phyloP scores from a whole-genome alignment of 2,329 filamentous ascomycete species.

The Fonsecaea nubica region DNA sequence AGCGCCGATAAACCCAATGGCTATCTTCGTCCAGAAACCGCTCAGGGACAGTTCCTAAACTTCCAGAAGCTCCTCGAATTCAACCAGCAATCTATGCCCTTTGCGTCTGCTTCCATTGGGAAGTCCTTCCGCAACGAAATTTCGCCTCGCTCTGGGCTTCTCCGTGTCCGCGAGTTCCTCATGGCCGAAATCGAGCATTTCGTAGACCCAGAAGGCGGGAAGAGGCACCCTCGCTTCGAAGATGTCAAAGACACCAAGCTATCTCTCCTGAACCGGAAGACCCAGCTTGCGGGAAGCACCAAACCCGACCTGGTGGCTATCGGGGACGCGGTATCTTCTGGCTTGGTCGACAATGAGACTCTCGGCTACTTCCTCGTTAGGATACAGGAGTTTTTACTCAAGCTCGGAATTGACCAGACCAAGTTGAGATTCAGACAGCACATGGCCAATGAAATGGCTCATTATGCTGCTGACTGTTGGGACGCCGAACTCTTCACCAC shows the following conservation, averaged over 20 bases:
- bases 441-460: conserved; percentile 88
- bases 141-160: conserved; percentile 85
- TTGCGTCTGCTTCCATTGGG: conserved; percentile 95
- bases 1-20: conserved; percentile 79
- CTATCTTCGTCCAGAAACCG: conserved; percentile 91
- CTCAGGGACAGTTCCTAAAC: conserved; percentile 97
- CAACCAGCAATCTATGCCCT: conserved; percentile 94
- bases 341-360: conserved; percentile 94
- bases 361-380: conserved; percentile 96
- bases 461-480: conserved; percentile 98
- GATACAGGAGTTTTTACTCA: conserved; percentile 87
- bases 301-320: conserved; percentile 74
- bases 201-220: conserved; percentile 91
- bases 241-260: conserved; percentile 86
- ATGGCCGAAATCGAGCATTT: conserved; percentile 99
- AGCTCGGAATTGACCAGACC: conserved; percentile 81
- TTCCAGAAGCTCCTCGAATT: conserved; percentile 96
- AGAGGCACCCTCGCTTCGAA: conserved; percentile 88
- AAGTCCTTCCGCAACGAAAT: conserved; percentile 99
- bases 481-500: conserved; percentile 91
- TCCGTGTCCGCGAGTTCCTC: conserved; percentile 94
- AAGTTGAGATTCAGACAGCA: conserved; percentile 98
- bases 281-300: conserved; percentile 86
- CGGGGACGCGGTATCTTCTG: conserved; percentile 81
- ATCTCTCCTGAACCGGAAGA: conserved; percentile 80